Evolutionary conservation across 495 filamentous ascomycete genomes (phyloP).

Genomic region (Hypoxylon fragiforme): DNA sequence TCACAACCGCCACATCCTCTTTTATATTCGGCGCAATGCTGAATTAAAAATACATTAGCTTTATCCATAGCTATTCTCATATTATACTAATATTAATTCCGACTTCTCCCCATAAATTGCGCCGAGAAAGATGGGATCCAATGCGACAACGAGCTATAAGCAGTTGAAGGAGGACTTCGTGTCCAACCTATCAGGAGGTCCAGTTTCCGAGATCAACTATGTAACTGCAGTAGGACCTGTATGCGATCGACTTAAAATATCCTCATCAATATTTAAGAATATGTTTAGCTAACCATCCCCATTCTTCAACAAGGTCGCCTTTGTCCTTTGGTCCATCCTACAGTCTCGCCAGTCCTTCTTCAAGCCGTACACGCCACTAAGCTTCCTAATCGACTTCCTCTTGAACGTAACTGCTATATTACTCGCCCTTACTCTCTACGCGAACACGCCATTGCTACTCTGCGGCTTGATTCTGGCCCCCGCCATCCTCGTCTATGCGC

Average conservation of each 20-base stretch:
- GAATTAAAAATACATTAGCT: too few relatives aligned
- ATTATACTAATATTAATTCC: too few relatives aligned
- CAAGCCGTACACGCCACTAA: conserved; percentile 66
- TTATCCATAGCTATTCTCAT: too few relatives aligned
- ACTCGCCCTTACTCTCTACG: conserved; percentile 85
- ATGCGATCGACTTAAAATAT: conserved; percentile 39
- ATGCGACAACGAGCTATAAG: conserved; percentile 70
- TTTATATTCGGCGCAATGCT: conserved; percentile 12
- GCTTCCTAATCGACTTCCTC: conserved; percentile 77
- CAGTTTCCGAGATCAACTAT: conserved; percentile 80
- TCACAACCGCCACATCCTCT: too few relatives aligned
- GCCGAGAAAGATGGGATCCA: conserved; percentile 30
- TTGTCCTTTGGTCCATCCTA: conserved; percentile 85
- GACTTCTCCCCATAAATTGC: not conserved
- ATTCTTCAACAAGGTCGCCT: too few relatives aligned
- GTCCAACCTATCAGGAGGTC: conserved; percentile 85
- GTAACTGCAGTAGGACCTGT: conserved; percentile 86
- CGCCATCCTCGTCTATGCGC: conserved; percentile 62
- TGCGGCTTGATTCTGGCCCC: conserved; percentile 74
- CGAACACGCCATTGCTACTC: conserved; percentile 71
- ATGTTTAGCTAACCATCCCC: too few relatives aligned
- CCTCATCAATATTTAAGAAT: too few relatives aligned
- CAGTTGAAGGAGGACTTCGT: conserved; percentile 92
- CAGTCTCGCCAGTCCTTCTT: conserved; percentile 89
- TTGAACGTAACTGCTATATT: conserved; percentile 82